These are phyloP conservation scores for Nepenthes gracilis DNA, from an alignment of 148 eudicot genomes.

Conservation along the genomic window DNA sequence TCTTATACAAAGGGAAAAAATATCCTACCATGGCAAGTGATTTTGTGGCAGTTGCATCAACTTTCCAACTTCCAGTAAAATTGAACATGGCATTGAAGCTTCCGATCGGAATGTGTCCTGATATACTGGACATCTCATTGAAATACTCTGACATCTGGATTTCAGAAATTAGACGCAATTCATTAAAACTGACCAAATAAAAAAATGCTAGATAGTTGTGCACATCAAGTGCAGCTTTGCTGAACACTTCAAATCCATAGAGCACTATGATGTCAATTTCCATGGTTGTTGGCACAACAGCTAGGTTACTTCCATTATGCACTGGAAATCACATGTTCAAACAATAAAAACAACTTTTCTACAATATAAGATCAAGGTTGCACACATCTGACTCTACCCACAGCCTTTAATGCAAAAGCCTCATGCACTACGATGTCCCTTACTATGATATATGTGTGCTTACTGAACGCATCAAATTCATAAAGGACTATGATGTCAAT, in stretches of 20 bases:
- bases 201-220: not conserved
- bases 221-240: not conserved
- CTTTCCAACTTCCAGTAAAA: conserved; percentile 81
- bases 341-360: no score
- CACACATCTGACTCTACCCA: no score
- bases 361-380: no score
- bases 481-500: no score
- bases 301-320: not conserved
- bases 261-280: conserved; percentile 1
- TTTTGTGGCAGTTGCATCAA: conserved; percentile 82
- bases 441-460: no score
- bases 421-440: no score
- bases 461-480: no score
- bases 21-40: conserved; percentile 87
- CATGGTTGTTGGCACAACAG: not conserved
- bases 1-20: conserved; percentile 50
- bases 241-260: not conserved
- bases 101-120: conserved; percentile 77
- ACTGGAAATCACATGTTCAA: not conserved
- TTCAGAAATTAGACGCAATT: conserved; percentile 4
- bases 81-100: conserved; percentile 98
- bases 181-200: not conserved
- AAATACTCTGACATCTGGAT: conserved; percentile 76
- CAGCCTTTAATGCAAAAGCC: no score
- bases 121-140: conserved; percentile 57